Evolutionary conservation across 768 basidiomycete genomes (phyloP).

Genomic region (Dioszegia crocea): DNA sequence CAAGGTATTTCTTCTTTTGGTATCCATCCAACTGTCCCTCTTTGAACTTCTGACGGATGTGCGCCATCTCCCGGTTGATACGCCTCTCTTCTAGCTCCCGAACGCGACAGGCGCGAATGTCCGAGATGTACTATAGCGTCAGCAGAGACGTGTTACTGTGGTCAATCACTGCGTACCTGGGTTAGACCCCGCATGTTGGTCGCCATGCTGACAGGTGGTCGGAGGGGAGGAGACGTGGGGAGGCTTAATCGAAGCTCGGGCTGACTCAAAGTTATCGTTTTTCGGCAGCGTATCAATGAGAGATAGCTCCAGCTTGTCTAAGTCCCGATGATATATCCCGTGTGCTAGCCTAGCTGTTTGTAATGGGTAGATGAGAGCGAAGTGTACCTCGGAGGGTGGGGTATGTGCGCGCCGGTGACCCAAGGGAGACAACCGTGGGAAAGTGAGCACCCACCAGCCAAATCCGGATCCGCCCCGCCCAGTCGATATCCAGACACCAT

Average conservation of each 20-base stretch:
- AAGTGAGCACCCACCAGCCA: neutral
- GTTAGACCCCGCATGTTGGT: conserved; percentile 87
- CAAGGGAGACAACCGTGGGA: neutral
- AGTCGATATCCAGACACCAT: neutral
- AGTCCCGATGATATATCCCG: too few relatives aligned
- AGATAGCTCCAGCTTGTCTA: too few relatives aligned
- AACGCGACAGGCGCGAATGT: conserved; percentile 92
- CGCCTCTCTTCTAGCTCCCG: conserved; percentile 96
- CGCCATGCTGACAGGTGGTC: conserved; percentile 60
- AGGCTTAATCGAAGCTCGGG: too few relatives aligned
- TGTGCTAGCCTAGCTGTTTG: too few relatives aligned
- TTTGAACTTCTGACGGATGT: conserved; percentile 98
- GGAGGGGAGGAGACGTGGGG: neutral
- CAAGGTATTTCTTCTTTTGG: conserved; percentile 68
- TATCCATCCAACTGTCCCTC: conserved; percentile 54
- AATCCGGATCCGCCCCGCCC: neutral
- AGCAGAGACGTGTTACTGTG: neutral
- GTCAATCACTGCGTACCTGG: conserved; percentile 58
- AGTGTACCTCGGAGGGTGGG: too few relatives aligned
- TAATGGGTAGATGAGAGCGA: neutral
- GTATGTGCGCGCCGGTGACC: neutral
- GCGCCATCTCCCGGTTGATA: conserved; percentile 99
- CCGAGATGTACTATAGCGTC: conserved; percentile 81
- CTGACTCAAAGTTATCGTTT: too few relatives aligned
- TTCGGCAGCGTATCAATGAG: too few relatives aligned